phyloP scores from a whole-genome alignment of 495 filamentous ascomycete genomes.

The Tuber brumale region DNA sequence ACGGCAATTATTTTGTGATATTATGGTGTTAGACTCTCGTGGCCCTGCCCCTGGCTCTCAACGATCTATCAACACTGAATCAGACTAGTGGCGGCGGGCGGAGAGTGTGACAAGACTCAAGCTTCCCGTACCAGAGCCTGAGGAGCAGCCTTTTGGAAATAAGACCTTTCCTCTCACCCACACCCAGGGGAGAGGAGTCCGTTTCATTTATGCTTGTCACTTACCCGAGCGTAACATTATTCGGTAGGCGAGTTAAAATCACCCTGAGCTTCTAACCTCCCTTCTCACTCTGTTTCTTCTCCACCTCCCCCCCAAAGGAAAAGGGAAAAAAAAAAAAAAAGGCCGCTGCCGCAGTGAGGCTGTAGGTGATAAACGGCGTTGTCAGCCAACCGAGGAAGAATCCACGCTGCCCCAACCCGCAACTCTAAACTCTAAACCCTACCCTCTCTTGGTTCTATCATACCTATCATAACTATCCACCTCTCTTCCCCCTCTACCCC shows the following conservation, averaged over 20 bases:
- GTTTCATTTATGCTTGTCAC: background rate
- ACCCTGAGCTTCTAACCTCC: background rate
- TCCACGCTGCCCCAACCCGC: background rate
- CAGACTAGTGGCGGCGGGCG: background rate
- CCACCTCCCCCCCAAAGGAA: background rate
- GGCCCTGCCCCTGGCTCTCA: background rate
- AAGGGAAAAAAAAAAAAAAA: background rate
- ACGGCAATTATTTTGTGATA: background rate
- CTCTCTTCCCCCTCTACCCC: background rate
- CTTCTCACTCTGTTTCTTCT: background rate
- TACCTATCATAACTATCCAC: background rate
- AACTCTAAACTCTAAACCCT: background rate
- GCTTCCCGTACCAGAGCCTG: background rate
- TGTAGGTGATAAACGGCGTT: background rate
- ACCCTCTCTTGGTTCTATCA: background rate
- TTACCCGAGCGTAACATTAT: background rate
- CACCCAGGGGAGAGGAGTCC: background rate
- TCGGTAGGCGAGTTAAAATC: background rate
- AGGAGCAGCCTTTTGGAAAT: background rate
- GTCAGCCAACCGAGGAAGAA: background rate
- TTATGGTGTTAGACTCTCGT: background rate
- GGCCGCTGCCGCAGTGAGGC: background rate
- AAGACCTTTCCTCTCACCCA: background rate
- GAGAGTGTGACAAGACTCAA: constrained; percentile 1
- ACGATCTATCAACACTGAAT: background rate